Base-by-base conservation (phyloP, 2,329 filamentous ascomycete genomes). In the Elsinoe australis region DNA sequence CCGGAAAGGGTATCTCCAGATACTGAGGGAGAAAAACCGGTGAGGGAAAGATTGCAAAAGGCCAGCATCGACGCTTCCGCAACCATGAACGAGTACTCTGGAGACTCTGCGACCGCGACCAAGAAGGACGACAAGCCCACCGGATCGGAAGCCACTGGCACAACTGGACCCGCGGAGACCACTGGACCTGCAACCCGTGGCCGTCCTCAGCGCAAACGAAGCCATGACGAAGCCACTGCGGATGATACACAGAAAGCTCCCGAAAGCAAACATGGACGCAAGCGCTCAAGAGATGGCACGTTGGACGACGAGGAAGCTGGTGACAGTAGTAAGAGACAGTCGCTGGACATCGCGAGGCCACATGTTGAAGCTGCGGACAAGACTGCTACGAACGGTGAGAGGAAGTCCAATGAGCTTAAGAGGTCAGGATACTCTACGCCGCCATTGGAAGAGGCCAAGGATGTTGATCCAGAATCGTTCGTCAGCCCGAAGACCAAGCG, bases 41-140 rank as follows among this genome's bases (percentile, higher is more conserved):
- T 80, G 29, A 68, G 78, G 50, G 73, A 80, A 59, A 76, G 79
- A 62, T 65, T 82, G 47, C 74, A 78, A 61, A 74, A 80, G 56
- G 79, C 78, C 3, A 71, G 74, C n/a, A 78, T 82, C 49, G 72
- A 72, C 31, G 64, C 69, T 35, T 54, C 59, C 10, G 33, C 52
- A 18, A 53, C 52, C 42, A 48, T 29, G 26, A 6, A 6, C 12
- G 6, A 7, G 26, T 29, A 6, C 12, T 29, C 26, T 29, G 26
- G 12, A 7, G 26, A 29, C 26, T 6, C 51, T 26, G 42, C 17
- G 15, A 24, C 45, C 15, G 36, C 51, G 22, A 53, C 51, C n/a
- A 32, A 36, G 9, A 50, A 36, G 50, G 41, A 44, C 7, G n/a
- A 21, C 5, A 31, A 14, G 22, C 6, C 24, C 35, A 51, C 17